Base-by-base conservation (phyloP, 1,284 basidiomycete species). In the Moesziomyces antarcticus region DNA sequence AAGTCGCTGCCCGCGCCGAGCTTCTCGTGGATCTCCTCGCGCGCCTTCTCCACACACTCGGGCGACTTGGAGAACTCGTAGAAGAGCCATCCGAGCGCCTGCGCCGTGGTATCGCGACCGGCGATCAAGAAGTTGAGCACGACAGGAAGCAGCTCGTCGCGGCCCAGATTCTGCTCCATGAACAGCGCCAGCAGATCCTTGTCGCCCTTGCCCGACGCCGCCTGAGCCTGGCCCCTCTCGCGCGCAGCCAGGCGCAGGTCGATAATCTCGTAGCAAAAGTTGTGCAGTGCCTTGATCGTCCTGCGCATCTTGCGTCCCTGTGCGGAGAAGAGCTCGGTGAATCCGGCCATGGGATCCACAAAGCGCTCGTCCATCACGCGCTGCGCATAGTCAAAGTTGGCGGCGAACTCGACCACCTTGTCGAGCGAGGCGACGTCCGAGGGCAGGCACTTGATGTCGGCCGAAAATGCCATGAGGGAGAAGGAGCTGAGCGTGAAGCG, bases 141-240 rank as follows among this genome's bases (percentile, higher is more conserved):
- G 0, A 83, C 80, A 7, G 67, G 63, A 1, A 82, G 77, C 35
- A 85, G 63, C 61, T 84, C 77, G 48, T 80, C 64, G 41, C 82
- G 82, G 27, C 63, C 53, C 21, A 61, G 35, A 10, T 65, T 69
- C 56, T 87, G 85, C 21, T 85, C 82, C 57, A 85, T 79, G 78
- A 88, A 88, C 50, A 85, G 84, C 21, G 86, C 86, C 18, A 85
- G 82, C 37, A 80, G 62, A 25, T 80, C 78, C 64, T 78, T 78
- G 56, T 67, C 71, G 22, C 75, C 75, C 52, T 69, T 68, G 2
- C 61, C 65, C 2, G 60, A 60, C 9, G 57, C 65, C 14, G 70
- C 70, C n/a, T 61, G 60, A 2, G 61, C 65, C 22, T 68, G 56
- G n/a, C 67, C 67, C 3, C 59, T 30, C 5, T 55, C 58, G 37